Evolutionary conservation across 1,284 basidiomycete genomes (phyloP).

Genomic region (Rhizoctonia solani): DNA sequence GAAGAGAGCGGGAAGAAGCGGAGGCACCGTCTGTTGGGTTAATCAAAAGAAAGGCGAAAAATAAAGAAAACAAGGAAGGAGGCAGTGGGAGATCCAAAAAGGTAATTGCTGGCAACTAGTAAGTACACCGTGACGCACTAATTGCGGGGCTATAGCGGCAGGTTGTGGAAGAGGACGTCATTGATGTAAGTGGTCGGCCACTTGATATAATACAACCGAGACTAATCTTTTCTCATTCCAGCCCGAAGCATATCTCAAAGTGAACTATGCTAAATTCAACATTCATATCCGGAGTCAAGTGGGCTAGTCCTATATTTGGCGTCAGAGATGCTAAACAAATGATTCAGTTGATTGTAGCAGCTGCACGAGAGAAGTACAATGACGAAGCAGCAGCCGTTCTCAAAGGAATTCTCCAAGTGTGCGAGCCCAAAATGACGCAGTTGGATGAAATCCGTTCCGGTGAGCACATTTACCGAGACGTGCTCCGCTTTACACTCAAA

Average conservation of each 20-base stretch:
- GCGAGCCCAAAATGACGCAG: constrained; percentile 64
- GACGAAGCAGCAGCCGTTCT: constrained; percentile 70
- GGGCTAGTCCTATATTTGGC: constrained; percentile 39
- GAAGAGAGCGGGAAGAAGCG: constrained; percentile 69
- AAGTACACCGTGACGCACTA: not conserved
- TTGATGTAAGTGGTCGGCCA: constrained; percentile 59
- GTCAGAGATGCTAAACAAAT: constrained; percentile 17
- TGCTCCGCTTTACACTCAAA: constrained; percentile 13
- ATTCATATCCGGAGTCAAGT: constrained; percentile 88
- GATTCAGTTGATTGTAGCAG: constrained; percentile 66
- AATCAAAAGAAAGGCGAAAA: constrained; percentile 28
- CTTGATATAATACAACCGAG: constrained; percentile 8
- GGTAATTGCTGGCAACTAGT: not conserved
- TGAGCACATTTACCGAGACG: constrained; percentile 43
- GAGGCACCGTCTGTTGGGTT: constrained; percentile 54
- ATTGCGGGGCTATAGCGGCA: constrained; percentile 54
- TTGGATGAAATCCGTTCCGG: constrained; percentile 68
- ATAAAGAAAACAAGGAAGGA: constrained; percentile 30
- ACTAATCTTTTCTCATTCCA: constrained; percentile 44
- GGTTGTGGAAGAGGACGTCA: constrained; percentile 58
- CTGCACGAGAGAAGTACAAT: constrained; percentile 80
- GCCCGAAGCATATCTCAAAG: constrained; percentile 76
- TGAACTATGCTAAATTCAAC: constrained; percentile 89
- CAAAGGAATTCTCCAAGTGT: constrained; percentile 69
- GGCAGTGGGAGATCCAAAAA: constrained; percentile 30